Base-by-base conservation (phyloP, 495 filamentous ascomycete species). In the Bacidia rubella region DNA sequence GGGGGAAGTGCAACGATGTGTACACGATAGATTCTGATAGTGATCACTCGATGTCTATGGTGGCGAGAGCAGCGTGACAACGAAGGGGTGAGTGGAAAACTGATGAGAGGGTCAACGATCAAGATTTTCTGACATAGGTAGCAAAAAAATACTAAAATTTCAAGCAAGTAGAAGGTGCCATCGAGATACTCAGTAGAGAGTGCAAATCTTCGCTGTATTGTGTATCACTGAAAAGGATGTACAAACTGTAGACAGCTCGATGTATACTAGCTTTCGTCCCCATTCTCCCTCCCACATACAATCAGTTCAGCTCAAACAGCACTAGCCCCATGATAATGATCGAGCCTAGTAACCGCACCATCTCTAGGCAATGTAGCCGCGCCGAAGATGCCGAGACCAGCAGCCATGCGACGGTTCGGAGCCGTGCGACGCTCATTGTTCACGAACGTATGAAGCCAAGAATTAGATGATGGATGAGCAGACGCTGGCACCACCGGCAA, bases 1-100 rank as follows among this genome's bases (percentile, higher is more conserved):
- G 49, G 22, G 53, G 57, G 25, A 54, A 54, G 24, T 54, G 52
- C 24, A 54, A 54, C 52, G 52, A 54, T 11, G 26, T 54, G 3
- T 54, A 54, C 35, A 49, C 47, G 12, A 10, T 38, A 2, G 26
- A 38, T 12, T 27, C 29, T 35, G 7, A 35, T 15, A 35, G 15
- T 35, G 7, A 35, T 7, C 7, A 15, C 5, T 35, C 29, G 15
- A 7, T 35, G 15, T 5, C 29, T 15, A 35, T 35, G 29, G 29
- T 15, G 29, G 29, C 29, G 29, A 35, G 7, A 15, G 29, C 29
- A 5, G 29, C 29, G 15, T 35, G 29, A 35, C 15, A 35, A 15
- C 15, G 29, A 7, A 7, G 29, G 29, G 29, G 29, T 35, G 29
- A 5, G 7, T 7, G 5, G 29, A 35, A 35, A 35, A 15, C 29